Conservation (phyloP, 2,329 filamentous ascomycete species). For the Lecanicillium sp. region DNA sequence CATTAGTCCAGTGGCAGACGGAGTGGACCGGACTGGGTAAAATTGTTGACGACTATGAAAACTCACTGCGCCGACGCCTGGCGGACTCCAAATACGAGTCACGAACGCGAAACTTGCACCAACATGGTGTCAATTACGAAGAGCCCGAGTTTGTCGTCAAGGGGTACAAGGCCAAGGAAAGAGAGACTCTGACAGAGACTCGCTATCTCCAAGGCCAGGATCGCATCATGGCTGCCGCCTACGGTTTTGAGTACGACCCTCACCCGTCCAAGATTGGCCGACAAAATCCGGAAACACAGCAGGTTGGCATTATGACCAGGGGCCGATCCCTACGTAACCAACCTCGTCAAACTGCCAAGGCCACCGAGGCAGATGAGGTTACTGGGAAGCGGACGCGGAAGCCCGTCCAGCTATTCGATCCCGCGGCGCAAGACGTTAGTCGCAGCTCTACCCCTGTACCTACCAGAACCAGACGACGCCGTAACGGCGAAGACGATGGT, state of each 20-base stretch:
- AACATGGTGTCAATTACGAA: constrained; percentile 34
- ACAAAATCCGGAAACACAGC: constrained; percentile 51
- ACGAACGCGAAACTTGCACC: constrained; percentile 32
- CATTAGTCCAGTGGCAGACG: constrained; percentile 43
- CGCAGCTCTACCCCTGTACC: constrained; percentile 42
- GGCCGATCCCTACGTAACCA: constrained; percentile 48
- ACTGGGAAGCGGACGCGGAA: constrained; percentile 48
- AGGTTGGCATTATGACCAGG: constrained; percentile 41
- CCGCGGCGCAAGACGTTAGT: constrained; percentile 41
- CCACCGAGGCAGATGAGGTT: constrained; percentile 45
- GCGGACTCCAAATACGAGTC: constrained; percentile 41
- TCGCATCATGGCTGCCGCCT: constrained; percentile 49
- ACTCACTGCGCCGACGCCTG: constrained; percentile 41
- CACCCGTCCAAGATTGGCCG: constrained; percentile 49
- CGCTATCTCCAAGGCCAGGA: constrained; percentile 46
- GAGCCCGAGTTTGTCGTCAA: constrained; percentile 47
- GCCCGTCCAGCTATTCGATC: constrained; percentile 42
- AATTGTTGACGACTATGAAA: constrained; percentile 50
- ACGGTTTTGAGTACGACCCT: constrained; percentile 54
- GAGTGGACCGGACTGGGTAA: constrained; percentile 45
- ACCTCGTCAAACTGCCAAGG: constrained; percentile 49
- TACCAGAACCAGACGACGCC: constrained; percentile 23
- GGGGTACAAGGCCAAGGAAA: constrained; percentile 41
- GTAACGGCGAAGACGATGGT: constrained; percentile 21
- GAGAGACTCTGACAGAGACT: constrained; percentile 34